These are phyloP conservation scores for Curvularia sp. DNA, from an alignment of 2,329 filamentous ascomycete species.

Conservation along the genomic window DNA sequence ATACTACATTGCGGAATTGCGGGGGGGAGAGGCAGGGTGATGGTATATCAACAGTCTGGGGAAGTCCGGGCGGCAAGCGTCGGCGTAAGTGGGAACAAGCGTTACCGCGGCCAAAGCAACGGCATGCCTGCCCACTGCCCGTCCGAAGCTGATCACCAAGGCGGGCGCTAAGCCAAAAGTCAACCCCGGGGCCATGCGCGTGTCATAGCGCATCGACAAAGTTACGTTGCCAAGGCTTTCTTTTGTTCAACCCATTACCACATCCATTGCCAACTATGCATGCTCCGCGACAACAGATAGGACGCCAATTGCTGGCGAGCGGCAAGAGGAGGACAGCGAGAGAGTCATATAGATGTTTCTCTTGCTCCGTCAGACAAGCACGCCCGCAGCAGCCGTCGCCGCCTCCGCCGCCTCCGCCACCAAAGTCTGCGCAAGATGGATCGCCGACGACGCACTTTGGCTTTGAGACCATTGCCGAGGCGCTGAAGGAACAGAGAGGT, in stretches of 20 bases:
- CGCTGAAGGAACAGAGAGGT: slow-evolving; percentile 76
- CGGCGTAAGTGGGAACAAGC: slow-evolving; percentile 27
- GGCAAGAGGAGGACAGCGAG: slow-evolving; percentile 21
- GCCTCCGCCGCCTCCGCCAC: slow-evolving; percentile 39
- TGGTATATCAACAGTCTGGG: slow-evolving; percentile 33
- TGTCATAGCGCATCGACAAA: slow-evolving; percentile 38
- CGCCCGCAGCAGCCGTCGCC: slow-evolving; percentile 46
- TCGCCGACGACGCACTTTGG: slow-evolving; percentile 83
- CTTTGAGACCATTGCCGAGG: slow-evolving; percentile 82
- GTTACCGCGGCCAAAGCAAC: slow-evolving; percentile 8
- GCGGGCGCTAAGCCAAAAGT: slow-evolving; percentile 17
- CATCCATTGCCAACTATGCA: slow-evolving; percentile 34
- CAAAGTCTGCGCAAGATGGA: slow-evolving; percentile 52
- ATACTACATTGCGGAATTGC: slow-evolving; percentile 28
- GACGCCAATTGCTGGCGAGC: slow-evolving; percentile 43
- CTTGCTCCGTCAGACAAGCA: slow-evolving; percentile 54
- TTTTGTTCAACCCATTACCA: slow-evolving; percentile 15
- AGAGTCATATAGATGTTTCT: slow-evolving; percentile 59
- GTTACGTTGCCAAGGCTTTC: slow-evolving; percentile 38
- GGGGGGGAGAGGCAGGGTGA: slow-evolving; percentile 18
- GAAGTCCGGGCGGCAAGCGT: slow-evolving; percentile 41
- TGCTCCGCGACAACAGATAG: slow-evolving; percentile 35
- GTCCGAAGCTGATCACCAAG: neutral
- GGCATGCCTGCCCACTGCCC: slow-evolving; percentile 2
- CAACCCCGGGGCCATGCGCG: slow-evolving; percentile 29